Conservation (phyloP, 2,329 filamentous ascomycete species). For the Talaromyces islandicus region DNA sequence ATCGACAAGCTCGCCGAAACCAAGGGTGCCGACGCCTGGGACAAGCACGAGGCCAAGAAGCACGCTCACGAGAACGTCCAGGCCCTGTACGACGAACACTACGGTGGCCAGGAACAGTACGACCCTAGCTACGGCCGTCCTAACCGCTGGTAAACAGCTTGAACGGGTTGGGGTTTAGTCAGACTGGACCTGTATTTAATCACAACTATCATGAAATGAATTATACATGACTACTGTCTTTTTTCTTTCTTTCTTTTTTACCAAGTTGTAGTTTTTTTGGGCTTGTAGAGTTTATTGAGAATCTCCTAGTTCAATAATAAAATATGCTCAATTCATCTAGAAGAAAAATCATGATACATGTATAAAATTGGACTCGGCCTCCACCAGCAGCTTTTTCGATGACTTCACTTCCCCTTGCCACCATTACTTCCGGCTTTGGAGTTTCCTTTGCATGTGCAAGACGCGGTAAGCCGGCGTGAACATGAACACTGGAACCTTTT, state of each 20-base stretch:
- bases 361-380: background rate
- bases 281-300: background rate
- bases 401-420: too few species aligned
- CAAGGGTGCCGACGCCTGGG: slow-evolving; percentile 58
- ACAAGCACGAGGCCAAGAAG: slow-evolving; percentile 53
- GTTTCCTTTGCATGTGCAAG: too few species aligned
- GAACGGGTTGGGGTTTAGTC: background rate
- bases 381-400: background rate
- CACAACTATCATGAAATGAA: background rate
- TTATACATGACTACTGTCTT: background rate
- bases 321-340: background rate
- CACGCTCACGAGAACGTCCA: slow-evolving; percentile 55
- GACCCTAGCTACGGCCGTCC: slow-evolving; percentile 37
- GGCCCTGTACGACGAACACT: slow-evolving; percentile 58
- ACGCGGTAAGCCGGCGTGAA: too few species aligned
- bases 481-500: too few species aligned
- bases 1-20: slow-evolving; percentile 70
- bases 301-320: background rate
- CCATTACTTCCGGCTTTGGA: too few species aligned
- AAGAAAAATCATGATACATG: background rate
- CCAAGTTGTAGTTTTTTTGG: background rate
- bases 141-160: slow-evolving; percentile 10
- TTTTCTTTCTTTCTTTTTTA: background rate
- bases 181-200: background rate
- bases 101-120: slow-evolving; percentile 47